These are phyloP conservation scores for Hibiscus syriacus DNA, from an alignment of 345 rosid species.

Conservation along the genomic window DNA sequence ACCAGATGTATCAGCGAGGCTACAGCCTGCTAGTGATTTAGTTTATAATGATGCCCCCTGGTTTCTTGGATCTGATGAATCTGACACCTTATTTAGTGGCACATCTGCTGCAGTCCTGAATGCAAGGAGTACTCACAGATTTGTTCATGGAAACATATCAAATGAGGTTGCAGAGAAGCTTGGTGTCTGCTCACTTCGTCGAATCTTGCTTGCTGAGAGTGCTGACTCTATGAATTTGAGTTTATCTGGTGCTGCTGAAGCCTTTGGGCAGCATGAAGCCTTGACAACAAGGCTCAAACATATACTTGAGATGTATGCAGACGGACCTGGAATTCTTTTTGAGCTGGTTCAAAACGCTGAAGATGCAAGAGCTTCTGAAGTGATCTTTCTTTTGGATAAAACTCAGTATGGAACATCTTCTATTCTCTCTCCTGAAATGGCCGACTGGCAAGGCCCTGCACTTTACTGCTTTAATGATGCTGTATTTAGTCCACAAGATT, in stretches of 20 bases:
- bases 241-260: conserved; percentile 93
- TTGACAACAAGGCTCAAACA: conserved; percentile 93
- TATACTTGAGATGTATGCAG: conserved; percentile 98
- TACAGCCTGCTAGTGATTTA: conserved; percentile 66
- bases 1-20: conserved; percentile 78
- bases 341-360: conserved; percentile 96
- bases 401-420: conserved; percentile 96
- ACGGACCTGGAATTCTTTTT: conserved; percentile 94
- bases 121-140: conserved; percentile 66
- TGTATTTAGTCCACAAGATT: conserved; percentile 87
- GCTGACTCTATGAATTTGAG: conserved; percentile 94
- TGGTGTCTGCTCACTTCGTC: conserved; percentile 90
- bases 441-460: conserved; percentile 99
- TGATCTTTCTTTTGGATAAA: conserved; percentile 78
- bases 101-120: conserved; percentile 44
- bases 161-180: conserved; percentile 95
- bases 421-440: conserved; percentile 97
- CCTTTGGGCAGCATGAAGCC: conserved; percentile 98
- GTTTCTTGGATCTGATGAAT: conserved; percentile 73
- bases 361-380: conserved; percentile 96
- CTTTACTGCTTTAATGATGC: conserved; percentile 91
- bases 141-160: conserved; percentile 86
- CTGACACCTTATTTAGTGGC: conserved; percentile 40
- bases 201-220: conserved; percentile 93
- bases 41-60: conserved; percentile 98